Evolutionary conservation across 208 protist genomes (phyloP).

Genomic region (Trypanosoma rangeli): DNA sequence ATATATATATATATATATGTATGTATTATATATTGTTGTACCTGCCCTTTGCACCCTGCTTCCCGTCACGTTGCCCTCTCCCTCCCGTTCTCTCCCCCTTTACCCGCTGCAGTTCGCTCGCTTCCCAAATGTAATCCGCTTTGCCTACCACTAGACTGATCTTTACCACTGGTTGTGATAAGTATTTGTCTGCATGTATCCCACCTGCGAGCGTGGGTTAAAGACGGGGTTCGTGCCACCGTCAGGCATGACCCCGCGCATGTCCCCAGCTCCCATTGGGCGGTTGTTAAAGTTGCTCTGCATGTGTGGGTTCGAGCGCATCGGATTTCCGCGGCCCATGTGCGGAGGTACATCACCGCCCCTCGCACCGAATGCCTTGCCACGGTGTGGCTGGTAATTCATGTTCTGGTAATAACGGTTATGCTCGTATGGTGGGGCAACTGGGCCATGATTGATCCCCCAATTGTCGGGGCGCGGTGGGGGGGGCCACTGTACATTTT

Average conservation of each 20-base stretch:
- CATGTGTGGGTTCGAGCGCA: constrained; percentile 24
- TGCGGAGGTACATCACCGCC: constrained; percentile 19
- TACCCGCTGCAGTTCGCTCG: not conserved
- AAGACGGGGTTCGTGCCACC: constrained; percentile 22
- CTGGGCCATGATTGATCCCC: constrained; percentile 3
- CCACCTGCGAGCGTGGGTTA: constrained; percentile 4
- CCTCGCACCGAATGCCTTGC: constrained; percentile 7
- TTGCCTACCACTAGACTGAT: not conserved
- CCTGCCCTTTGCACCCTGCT: not conserved
- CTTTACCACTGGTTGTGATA: constrained; percentile 14
- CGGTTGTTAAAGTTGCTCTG: constrained; percentile 9
- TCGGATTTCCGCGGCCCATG: constrained; percentile 24
- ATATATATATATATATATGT: not conserved
- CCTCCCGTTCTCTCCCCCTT: not conserved
- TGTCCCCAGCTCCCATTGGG: constrained; percentile 9
- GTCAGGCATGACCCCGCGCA: constrained; percentile 16
- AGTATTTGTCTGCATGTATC: constrained; percentile 16
- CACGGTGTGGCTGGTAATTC: constrained; percentile 13
- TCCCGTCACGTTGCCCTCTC: not conserved
- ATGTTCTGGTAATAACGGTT: constrained; percentile 12
- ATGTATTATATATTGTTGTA: not conserved
- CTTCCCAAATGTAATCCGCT: not conserved
- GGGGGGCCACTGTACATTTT: constrained; percentile 18
- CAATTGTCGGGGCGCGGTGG: constrained; percentile 18
- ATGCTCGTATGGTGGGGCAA: constrained; percentile 26